Evolutionary conservation across 257 asterid species (phyloP), one percentile per base, ranked within the genome.

Genomic region (Haberlea rhodopensis): DNA sequence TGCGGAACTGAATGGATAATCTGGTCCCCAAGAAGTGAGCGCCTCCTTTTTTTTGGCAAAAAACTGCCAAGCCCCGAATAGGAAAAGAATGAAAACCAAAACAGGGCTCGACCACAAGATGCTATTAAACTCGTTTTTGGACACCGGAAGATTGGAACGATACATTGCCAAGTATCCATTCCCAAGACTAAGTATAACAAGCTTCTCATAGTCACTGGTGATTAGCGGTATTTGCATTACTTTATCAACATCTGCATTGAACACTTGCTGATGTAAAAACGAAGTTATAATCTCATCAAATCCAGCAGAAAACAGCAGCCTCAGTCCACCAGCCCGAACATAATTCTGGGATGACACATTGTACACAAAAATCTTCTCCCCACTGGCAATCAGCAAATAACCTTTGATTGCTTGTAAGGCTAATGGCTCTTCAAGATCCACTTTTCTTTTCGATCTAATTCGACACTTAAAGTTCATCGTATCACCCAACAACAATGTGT

Each of bases 31-130:
- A 0, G 96, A 80, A 8, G 85, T 90, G 58, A 94, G 88, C 0
- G 90, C 95, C 45, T 90, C 99, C 79, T 90, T 94, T 80, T 90
- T 94, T 71, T 87, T 85, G 24, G 97, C 95, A 8, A 94, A 90
- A 53, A 90, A 90, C 65, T 94, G 97, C 84, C 88, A 94, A 1
- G 95, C 96, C 2, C 83, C 97, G 6, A 87, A 87, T 21, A 90
- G 94, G 84, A 94, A 90, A 6, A 90, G 67, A 53, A 94, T 67
- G 83, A 94, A 89, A 62, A 94, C 77, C 75, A 94, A 53, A 58
- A 94, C 95, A 0, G 99, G 99, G 26, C 92, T 84, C 0, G 97
- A 84, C 97, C 97, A 94, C 71, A 80, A 69, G 71, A 94, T 72
- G 68, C 89, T 82, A 70, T 82, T 87, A 70, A 94, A 84, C 80